A percentile compares a stretch with the other conserved stretches of the same genome.
Evolutionary conservation across 371 early-diverging fungal species (phyloP).

Genomic region (Entomophthora muscae): DNA sequence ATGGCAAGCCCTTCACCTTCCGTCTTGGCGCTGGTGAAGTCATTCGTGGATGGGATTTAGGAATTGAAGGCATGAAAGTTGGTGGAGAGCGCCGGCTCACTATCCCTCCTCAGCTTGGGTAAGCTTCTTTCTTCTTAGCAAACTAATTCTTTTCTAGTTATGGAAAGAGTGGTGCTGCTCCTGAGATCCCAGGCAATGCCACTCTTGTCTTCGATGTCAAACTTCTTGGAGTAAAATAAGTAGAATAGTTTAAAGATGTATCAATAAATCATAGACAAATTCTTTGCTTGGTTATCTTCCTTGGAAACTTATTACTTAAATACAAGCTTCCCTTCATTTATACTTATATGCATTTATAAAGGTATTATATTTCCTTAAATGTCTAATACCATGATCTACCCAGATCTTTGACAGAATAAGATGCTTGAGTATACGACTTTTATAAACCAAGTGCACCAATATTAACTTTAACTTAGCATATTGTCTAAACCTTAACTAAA

Average conservation of each 20-base stretch:
- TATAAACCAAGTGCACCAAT: no score
- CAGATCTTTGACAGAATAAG: no score
- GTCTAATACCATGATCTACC: no score
- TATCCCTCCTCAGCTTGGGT: slow-evolving; percentile 57
- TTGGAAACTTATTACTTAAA: no score
- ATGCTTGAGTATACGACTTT: no score
- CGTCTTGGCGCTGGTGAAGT: slow-evolving; percentile 78
- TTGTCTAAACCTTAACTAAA: no score
- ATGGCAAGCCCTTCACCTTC: slow-evolving; percentile 81
- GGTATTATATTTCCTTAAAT: no score
- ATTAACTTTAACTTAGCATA: no score
- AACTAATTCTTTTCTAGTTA: slow-evolving; percentile 20
- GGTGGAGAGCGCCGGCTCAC: slow-evolving; percentile 79
- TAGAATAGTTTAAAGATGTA: not conserved
- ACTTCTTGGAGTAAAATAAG: slow-evolving; percentile 27
- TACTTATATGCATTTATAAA: no score
- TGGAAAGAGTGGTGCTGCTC: slow-evolving; percentile 69
- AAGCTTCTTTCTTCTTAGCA: slow-evolving; percentile 12
- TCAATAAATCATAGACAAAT: not conserved
- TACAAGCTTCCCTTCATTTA: no score
- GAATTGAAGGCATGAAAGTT: slow-evolving; percentile 76
- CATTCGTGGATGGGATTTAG: slow-evolving; percentile 88
- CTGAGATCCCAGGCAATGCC: slow-evolving; percentile 74
- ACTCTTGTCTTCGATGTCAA: slow-evolving; percentile 76
- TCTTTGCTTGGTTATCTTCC: no score